Evolutionary conservation across 129 eudicot species (phyloP).

Genomic region (Silybum marianum): DNA sequence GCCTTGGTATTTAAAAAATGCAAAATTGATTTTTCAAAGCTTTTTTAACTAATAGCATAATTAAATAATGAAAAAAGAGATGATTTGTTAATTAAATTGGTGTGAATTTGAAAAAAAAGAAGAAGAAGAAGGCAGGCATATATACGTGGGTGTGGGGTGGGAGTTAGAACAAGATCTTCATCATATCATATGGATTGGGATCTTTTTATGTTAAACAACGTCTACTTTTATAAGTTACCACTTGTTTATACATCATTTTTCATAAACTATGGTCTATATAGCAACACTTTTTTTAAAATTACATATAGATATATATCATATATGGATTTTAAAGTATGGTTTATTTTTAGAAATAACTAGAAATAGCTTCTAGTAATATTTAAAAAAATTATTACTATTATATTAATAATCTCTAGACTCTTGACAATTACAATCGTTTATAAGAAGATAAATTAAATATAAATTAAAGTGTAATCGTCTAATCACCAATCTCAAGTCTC

Average conservation of each 20-base stretch:
- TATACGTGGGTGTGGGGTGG: not conserved
- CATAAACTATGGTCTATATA: too few species aligned
- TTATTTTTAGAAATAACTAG: not conserved
- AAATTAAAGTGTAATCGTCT: too few species aligned
- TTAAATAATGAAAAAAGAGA: not conserved
- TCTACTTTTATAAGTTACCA: not conserved
- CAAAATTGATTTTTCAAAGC: not conserved
- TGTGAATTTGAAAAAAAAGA: constrained; percentile 2
- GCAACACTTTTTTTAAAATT: not conserved
- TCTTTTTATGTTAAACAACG: not conserved
- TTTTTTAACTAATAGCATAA: not conserved
- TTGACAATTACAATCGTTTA: too few species aligned
- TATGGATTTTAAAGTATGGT: not conserved
- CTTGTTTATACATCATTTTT: not conserved
- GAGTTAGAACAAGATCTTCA: constrained; percentile 18
- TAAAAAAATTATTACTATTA: too few species aligned
- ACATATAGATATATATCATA: too few species aligned
- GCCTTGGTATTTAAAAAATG: not conserved
- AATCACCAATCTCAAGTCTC: too few species aligned
- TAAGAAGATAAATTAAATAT: too few species aligned
- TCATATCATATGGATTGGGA: constrained; percentile 24
- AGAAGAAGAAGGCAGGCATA: not conserved
- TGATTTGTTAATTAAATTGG: not conserved
- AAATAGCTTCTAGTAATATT: too few species aligned
- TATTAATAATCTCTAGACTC: too few species aligned